These are phyloP conservation scores for Saitoella complicata DNA, from an alignment of 805 yeast species.

Conservation along the genomic window DNA sequence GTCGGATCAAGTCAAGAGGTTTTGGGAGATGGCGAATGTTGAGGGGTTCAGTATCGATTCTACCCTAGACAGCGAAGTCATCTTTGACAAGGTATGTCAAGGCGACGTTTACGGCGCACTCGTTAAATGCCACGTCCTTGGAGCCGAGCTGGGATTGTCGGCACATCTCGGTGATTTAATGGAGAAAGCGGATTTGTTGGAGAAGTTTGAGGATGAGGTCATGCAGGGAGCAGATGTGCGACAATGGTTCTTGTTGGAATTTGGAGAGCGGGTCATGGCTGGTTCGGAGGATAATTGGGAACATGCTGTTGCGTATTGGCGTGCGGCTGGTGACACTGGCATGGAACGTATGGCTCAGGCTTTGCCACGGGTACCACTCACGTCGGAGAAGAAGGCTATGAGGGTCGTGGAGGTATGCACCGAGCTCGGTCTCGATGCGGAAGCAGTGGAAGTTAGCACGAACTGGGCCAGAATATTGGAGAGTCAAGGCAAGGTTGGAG, in stretches of 20 bases:
- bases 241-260: not conserved
- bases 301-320: not conserved
- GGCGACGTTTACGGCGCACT: not conserved
- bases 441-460: not conserved
- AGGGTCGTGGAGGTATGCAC: not conserved
- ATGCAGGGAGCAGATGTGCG: not conserved
- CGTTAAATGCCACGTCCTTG: not conserved
- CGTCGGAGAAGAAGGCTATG: not conserved
- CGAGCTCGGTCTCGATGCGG: not conserved
- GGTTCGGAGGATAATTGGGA: not conserved
- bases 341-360: not conserved
- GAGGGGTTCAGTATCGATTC: not conserved
- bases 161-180: constrained; percentile 1
- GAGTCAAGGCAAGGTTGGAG: not conserved
- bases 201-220: not conserved
- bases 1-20: not conserved
- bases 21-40: not conserved
- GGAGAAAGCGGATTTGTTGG: not conserved
- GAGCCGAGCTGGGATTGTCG: not conserved
- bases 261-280: not conserved
- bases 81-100: not conserved
- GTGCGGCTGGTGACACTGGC: not conserved
- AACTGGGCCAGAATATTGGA: not conserved
- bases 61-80: not conserved
- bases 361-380: not conserved